Percentiles rank a stretch among this genome's conserved stretches.
Evolutionary conservation across 495 filamentous ascomycete genomes (phyloP).

Genomic region (Entonaema liquescens): DNA sequence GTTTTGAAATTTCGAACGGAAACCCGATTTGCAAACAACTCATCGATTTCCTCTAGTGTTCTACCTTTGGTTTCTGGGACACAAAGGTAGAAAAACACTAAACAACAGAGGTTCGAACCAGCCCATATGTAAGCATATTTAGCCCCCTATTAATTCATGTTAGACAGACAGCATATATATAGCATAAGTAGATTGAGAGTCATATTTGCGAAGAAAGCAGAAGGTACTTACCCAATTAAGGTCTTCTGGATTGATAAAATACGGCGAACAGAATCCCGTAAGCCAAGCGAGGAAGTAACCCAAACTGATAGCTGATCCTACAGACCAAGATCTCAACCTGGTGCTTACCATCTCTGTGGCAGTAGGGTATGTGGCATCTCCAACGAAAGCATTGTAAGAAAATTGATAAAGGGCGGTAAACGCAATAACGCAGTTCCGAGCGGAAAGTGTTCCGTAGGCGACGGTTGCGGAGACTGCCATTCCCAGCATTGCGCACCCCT

Average conservation of each 20-base stretch:
- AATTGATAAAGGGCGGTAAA: constrained; percentile 43
- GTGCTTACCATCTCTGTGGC: constrained; percentile 57
- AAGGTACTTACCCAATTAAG: constrained; percentile 53
- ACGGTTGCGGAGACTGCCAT: constrained; percentile 48
- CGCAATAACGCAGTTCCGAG: constrained; percentile 44
- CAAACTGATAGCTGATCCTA: constrained; percentile 59
- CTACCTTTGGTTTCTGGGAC: constrained; percentile 62
- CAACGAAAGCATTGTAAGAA: constrained; percentile 52
- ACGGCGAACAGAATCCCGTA: constrained; percentile 55
- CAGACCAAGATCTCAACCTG: constrained; percentile 60
- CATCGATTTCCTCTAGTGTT: constrained; percentile 67
- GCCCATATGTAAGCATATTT: constrained; percentile 65
- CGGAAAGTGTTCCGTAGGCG: constrained; percentile 39
- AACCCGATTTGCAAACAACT: constrained; percentile 53
- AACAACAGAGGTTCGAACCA: constrained; percentile 52
- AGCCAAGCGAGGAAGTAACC: constrained; percentile 58
- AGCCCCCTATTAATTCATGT: constrained; percentile 41
- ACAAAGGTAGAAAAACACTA: constrained; percentile 59
- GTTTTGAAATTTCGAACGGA: constrained; percentile 52
- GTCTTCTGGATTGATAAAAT: constrained; percentile 60
- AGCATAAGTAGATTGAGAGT: not conserved
- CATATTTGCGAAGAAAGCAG: not conserved
- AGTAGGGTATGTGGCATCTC: constrained; percentile 54
- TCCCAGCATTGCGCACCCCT: constrained; percentile 49
- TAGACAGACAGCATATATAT: not conserved